Evolutionary conservation across 176 grass and related monocot species (phyloP).

Genomic region (Ensete ventricosum): DNA sequence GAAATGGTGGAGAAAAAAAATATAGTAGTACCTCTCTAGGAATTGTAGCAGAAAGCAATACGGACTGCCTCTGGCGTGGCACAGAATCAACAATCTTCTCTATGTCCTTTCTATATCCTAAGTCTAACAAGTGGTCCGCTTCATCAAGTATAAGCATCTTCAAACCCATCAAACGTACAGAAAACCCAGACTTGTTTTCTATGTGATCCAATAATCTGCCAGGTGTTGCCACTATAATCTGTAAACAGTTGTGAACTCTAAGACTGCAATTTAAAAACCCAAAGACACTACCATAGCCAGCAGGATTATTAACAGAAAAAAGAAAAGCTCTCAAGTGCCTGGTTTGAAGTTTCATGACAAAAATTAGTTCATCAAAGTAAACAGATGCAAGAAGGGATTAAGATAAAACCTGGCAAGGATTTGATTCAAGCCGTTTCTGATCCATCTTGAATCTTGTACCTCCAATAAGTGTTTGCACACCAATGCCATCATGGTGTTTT

Average conservation of each 20-base stretch:
- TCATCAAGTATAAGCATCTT: constrained; percentile 96
- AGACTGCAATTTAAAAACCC: not conserved
- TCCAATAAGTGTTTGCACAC: constrained; percentile 84
- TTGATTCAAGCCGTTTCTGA: constrained; percentile 71
- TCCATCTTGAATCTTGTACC: constrained; percentile 88
- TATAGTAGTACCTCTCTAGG: constrained; percentile 74
- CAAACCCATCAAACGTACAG: constrained; percentile 88
- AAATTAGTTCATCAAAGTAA: constrained; percentile 7
- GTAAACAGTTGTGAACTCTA: constrained; percentile 6
- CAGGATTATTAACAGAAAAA: not conserved
- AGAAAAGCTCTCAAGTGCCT: not conserved
- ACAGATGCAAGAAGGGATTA: not conserved
- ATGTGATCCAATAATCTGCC: constrained; percentile 89
- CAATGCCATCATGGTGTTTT: constrained; percentile 71
- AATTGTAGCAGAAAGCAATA: constrained; percentile 81
- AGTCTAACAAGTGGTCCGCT: constrained; percentile 89
- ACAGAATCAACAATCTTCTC: constrained; percentile 96
- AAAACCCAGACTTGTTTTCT: constrained; percentile 88
- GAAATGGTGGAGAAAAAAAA: not conserved
- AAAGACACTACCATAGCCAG: not conserved
- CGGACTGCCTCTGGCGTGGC: constrained; percentile 79
- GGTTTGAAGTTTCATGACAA: not conserved
- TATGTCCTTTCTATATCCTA: constrained; percentile 86
- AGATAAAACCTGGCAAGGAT: constrained; percentile 62
- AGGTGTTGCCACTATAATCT: constrained; percentile 95